Conservation (phyloP, 2,329 filamentous ascomycete species). For the Diplodia corticola region DNA sequence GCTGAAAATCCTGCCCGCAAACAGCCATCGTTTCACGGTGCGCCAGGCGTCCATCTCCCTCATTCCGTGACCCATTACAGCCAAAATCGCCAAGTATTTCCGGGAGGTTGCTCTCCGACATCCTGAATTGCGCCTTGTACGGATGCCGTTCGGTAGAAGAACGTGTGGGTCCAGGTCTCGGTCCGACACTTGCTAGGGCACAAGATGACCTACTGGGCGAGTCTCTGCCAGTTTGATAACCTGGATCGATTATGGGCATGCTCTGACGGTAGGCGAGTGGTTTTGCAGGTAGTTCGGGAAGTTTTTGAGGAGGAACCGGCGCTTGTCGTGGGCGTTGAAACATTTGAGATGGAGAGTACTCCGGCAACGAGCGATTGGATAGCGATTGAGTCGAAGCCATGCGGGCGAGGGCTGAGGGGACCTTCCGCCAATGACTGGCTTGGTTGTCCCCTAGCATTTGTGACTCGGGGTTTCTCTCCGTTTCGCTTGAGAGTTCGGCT, state of each 20-base stretch:
- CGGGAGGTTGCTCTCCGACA: background rate
- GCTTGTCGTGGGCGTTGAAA: conserved; percentile 1
- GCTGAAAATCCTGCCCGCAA: background rate
- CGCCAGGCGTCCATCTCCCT: background rate
- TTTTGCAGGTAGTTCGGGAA: conserved; percentile 2
- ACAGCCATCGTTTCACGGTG: conserved; percentile 2
- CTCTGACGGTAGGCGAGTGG: conserved; percentile 10
- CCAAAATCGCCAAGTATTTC: background rate
- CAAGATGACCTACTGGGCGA: background rate
- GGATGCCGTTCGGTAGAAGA: background rate
- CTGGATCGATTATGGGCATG: conserved; percentile 9
- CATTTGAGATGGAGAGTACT: conserved; percentile 9
- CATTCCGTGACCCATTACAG: background rate
- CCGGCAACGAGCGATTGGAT: background rate
- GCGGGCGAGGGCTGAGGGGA: conserved; percentile 5
- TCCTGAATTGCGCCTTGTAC: background rate
- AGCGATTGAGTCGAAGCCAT: conserved; percentile 9
- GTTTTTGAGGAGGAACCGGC: background rate
- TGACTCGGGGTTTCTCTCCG: background rate
- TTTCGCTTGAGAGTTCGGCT: background rate
- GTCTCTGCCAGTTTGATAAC: background rate
- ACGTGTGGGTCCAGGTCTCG: background rate
- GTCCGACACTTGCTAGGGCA: background rate
- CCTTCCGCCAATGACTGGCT: conserved; percentile 3
- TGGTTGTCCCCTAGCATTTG: background rate